Evolutionary conservation across 441 rosid species (phyloP), one percentile per base, ranked within the genome.

Genomic region (Codiaeum variegatum): DNA sequence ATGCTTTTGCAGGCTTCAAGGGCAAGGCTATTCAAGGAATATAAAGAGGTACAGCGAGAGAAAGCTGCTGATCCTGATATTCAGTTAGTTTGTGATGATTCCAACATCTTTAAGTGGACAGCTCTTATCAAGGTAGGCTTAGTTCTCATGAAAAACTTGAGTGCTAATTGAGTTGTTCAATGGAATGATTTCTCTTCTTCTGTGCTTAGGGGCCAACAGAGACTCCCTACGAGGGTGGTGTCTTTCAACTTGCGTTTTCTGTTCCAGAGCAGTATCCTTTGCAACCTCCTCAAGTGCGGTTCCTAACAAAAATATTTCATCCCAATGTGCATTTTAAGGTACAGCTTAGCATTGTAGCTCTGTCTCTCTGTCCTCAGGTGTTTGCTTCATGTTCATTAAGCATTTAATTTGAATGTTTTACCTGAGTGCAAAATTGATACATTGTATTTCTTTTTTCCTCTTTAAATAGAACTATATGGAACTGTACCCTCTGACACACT

Each of bases 281-380:
- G 78, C 98, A 95, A 61, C 99, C 99, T 76, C 99, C 99, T 66
- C 99, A 93, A 93, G 99, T 95, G 29, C 89, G 97, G 60, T 95
- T 93, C 83, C 81, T 93, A 84, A 91, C 99, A n/a, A 95, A 93
- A 77, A 95, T 93, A 82, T 95, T 95, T 76, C 99, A 95, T 76
- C 98, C 99, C 4, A 92, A 95, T 76, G 98, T 95, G 80, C 99
- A 92, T 81, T 95, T 95, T 80, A 91, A 95, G 98, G 98, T 92
- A 80, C 16, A 70, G 6, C 19, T 61, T 71, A 3, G 34, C 18
- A 10, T 24, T 34, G 5, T 29, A 12, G 32, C 36, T 24, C 36
- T n/a, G n/a, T 32, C 5, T 28, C 36, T 54, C 32, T 24, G 19
- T 24, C 12, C 21, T 18, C 38, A 7, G 29, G 6, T 16, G 4